These are phyloP conservation scores for Pseudogymnoascus sp. DNA, from an alignment of 2,329 filamentous ascomycete genomes.

Conservation along the genomic window DNA sequence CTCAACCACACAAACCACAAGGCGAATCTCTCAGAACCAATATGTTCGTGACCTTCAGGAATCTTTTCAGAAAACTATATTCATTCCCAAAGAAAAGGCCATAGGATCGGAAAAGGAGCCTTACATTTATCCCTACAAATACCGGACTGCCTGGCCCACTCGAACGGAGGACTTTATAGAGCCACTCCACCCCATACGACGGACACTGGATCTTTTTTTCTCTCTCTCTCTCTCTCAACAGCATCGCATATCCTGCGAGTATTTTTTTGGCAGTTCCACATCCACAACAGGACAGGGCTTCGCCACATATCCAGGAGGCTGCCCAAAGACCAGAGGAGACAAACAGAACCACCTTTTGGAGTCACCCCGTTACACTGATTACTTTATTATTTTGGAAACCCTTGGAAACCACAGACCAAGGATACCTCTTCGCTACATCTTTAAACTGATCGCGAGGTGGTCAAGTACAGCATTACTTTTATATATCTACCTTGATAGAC, in stretches of 20 bases:
- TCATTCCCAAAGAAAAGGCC: conserved; percentile 9
- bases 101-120: conserved; percentile 7
- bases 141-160: conserved; percentile 6
- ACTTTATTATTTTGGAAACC: neutral
- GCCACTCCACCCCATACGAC: conserved; percentile 3
- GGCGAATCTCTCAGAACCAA: conserved; percentile 11
- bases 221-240: conserved; percentile 10
- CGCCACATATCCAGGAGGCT: conserved; percentile 8
- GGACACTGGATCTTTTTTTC: neutral
- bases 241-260: conserved; percentile 13
- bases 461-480: conserved; percentile 7
- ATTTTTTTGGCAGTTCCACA: conserved; percentile 12
- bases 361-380: conserved; percentile 4
- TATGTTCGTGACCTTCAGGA: conserved; percentile 11
- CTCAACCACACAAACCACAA: conserved; percentile 1
- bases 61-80: conserved; percentile 9
- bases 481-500: conserved; percentile 4
- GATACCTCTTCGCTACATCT: neutral
- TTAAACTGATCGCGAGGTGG: conserved; percentile 1
- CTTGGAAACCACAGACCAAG: neutral
- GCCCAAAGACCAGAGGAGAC: conserved; percentile 8
- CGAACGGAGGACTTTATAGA: conserved; percentile 1
- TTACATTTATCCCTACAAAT: conserved; percentile 10
- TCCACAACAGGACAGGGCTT: conserved; percentile 11
- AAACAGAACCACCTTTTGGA: conserved; percentile 6